Evolutionary conservation across 2,329 filamentous ascomycete genomes (phyloP).

Genomic region (Venturia asperata): DNA sequence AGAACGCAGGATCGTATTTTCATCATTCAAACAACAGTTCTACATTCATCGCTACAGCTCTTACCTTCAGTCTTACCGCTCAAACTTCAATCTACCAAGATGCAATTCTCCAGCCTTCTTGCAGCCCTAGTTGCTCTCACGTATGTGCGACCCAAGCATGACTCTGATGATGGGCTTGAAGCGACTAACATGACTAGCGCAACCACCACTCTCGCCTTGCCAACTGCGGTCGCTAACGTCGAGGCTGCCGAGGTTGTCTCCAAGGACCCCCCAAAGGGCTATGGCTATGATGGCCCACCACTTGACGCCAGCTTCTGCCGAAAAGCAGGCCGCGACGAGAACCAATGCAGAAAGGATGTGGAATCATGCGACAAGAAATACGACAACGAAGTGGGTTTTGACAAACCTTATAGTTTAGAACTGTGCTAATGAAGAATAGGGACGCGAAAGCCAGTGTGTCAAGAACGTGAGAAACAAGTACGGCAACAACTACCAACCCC

Average conservation of each 20-base stretch:
- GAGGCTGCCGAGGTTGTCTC: neutral
- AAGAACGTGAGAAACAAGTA: neutral
- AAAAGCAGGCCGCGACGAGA: neutral
- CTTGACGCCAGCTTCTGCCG: neutral
- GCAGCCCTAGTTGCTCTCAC: neutral
- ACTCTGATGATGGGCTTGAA: no score
- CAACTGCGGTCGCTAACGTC: neutral
- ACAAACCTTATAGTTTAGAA: neutral
- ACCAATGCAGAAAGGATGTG: neutral
- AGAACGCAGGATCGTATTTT: neutral
- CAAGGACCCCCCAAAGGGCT: neutral
- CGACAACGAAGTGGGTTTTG: neutral
- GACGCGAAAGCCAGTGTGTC: neutral
- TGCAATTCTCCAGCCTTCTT: neutral
- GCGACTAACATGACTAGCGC: neutral
- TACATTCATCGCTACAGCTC: neutral
- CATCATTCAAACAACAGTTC: neutral
- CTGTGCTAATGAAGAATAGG: neutral
- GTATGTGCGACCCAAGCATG: neutral
- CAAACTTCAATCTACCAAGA: neutral
- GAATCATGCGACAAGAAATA: neutral
- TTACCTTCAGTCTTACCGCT: neutral
- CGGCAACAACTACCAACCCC: neutral
- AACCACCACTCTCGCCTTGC: neutral
- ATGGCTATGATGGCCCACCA: neutral